A percentile compares a stretch with the other conserved stretches of the same genome.
Evolutionary conservation across 345 rosid genomes (phyloP).

Genomic region (Pseudoturritis turrita): DNA sequence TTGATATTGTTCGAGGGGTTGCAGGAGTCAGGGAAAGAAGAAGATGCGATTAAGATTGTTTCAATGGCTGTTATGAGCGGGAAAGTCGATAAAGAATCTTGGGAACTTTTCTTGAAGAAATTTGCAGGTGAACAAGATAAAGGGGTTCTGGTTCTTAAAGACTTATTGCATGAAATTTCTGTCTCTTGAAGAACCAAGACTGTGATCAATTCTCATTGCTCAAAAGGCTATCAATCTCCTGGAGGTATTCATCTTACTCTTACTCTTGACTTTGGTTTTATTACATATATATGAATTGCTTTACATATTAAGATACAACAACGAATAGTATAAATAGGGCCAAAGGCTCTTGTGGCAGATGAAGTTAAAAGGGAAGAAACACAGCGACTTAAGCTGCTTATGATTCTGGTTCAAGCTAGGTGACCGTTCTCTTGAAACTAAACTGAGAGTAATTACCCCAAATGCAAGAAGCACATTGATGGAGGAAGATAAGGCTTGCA

Average conservation of each 20-base stretch:
- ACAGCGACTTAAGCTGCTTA: neutral
- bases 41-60: conserved; percentile 46
- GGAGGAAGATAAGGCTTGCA: neutral
- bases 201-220: neutral
- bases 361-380: neutral
- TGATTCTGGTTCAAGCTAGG: conserved; percentile 1
- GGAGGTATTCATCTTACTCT: neutral
- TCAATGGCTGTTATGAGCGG: conserved; percentile 45
- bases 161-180: conserved; percentile 25
- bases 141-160: conserved; percentile 33
- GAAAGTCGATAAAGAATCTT: conserved; percentile 46
- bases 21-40: conserved; percentile 38
- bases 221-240: neutral
- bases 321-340: neutral
- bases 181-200: conserved; percentile 9
- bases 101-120: conserved; percentile 53
- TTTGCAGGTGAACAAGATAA: conserved; percentile 37
- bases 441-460: neutral
- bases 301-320: neutral
- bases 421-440: neutral
- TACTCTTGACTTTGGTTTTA: neutral
- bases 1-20: conserved; percentile 51
- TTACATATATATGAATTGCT: neutral
- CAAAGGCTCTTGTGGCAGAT: conserved; percentile 2
- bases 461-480: conserved; percentile 3